A percentile compares a stretch with the other conserved stretches of the same genome.
These are phyloP conservation scores for Beauveria pseudobassiana DNA, from an alignment of 2,329 filamentous ascomycete species.

Conservation along the genomic window DNA sequence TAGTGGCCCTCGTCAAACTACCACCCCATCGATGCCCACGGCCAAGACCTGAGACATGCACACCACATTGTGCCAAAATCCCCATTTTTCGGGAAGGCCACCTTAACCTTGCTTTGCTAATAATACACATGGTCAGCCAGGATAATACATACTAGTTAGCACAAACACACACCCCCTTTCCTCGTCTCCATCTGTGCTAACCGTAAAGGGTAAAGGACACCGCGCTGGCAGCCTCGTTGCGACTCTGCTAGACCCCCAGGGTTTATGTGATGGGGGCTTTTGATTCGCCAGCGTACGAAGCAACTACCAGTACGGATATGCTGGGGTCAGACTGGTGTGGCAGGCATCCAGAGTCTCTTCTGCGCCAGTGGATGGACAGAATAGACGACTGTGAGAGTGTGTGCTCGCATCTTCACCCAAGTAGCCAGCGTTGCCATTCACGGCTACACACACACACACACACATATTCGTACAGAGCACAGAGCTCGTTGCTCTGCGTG, in stretches of 20 bases:
- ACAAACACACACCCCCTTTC: background rate
- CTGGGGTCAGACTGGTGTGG: background rate
- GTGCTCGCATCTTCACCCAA: background rate
- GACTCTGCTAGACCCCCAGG: background rate
- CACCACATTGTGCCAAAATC: background rate
- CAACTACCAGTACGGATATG: background rate
- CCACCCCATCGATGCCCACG: background rate
- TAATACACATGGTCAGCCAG: conserved; percentile 9
- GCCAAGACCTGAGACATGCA: conserved; percentile 9
- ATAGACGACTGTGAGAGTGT: background rate
- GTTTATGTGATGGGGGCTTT: background rate
- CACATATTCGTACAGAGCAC: background rate
- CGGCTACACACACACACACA: background rate
- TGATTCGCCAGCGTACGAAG: background rate
- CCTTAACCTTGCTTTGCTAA: background rate
- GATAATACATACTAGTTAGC: background rate
- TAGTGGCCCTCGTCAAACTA: background rate
- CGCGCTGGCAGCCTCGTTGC: conserved; percentile 7
- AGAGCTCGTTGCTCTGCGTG: background rate
- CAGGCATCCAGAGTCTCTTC: no score
- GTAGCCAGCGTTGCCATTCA: background rate
- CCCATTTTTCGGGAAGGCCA: conserved; percentile 2
- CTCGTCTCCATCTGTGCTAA: background rate
- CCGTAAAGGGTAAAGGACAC: conserved; percentile 3
- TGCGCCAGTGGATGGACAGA: background rate